phyloP scores from a whole-genome alignment of 257 asterid species.

The Solanum virginianum region DNA sequence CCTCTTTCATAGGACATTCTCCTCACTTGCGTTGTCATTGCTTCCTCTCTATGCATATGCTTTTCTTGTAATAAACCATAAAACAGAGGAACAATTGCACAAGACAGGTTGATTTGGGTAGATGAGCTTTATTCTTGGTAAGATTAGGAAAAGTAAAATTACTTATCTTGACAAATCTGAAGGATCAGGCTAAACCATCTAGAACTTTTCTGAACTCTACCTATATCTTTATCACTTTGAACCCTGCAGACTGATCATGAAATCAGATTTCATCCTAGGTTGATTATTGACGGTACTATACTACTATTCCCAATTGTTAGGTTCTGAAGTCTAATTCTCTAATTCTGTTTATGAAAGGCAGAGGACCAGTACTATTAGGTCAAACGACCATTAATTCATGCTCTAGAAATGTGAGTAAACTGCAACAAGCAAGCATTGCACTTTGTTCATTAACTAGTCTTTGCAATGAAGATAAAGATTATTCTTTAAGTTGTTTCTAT shows the following conservation, averaged over 20 bases:
- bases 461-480: not conserved
- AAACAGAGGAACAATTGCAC: not conserved
- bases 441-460: not conserved
- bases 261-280: not conserved
- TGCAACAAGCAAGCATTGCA: not conserved
- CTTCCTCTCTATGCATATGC: not conserved
- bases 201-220: not conserved
- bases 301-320: not conserved
- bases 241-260: not conserved
- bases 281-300: not conserved
- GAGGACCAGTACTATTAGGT: not conserved
- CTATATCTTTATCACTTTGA: not conserved
- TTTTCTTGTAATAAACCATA: not conserved
- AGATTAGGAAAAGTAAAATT: not conserved
- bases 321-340: not conserved
- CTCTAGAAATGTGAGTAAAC: not conserved
- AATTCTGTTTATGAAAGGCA: not conserved
- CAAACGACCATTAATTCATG: not conserved
- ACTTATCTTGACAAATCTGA: not conserved
- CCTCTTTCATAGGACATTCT: not conserved
- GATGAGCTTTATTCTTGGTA: not conserved
- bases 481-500: not conserved
- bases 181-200: not conserved
- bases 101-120: not conserved
- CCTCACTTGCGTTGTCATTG: not conserved